Evolutionary conservation across 148 eudicot species (phyloP), one percentile per base, ranked within the genome.

Genomic region (Fagopyrum esculentum): DNA sequence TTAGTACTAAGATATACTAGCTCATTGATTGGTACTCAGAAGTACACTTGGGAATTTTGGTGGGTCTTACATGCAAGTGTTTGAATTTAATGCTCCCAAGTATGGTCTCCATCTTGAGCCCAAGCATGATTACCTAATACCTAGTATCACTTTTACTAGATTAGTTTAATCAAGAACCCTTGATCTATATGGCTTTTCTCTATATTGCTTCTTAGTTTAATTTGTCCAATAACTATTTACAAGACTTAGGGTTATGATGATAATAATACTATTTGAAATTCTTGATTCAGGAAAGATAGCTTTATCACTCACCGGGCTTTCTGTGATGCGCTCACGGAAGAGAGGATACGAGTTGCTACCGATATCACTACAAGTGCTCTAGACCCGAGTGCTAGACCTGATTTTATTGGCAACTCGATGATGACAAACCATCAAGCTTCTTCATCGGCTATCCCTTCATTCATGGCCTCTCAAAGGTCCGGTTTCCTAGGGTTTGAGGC

Each of bases 271-370:
- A 57, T 9, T 19, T 57, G 30, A 57, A 2, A 19, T 8, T 6
- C 13, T 70, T 70, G 30, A 46, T 71, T 57, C 83, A 87, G 90
- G 80, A 87, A 87, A 81, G 90, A 87, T 75, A 87, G 90, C 81
- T 87, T 87, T 73, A 83, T 87, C 72, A 87, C 90, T 9, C 90
- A 87, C 72, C 80, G 90, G 76, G 90, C 90, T 16, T 87, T 87
- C 47, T 87, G 90, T 69, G 90, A 87, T 66, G 88, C 90, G 9
- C 73, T 87, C 70, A 84, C 86, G 1, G 86, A 87, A 73, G 90
- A 87, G 50, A 87, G 76, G 66, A 78, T 86, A 75, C 81, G 86
- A 52, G 79, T 86, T 57, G 78, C 77, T 56, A 54, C 85, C 45
- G 69, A 77, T 76, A 29, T 70, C 29, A 70, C 26, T 1, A 50